Evolutionary conservation across 345 rosid species (phyloP), one percentile per base, ranked within the genome.

Genomic region (Pelargonium nanum): DNA sequence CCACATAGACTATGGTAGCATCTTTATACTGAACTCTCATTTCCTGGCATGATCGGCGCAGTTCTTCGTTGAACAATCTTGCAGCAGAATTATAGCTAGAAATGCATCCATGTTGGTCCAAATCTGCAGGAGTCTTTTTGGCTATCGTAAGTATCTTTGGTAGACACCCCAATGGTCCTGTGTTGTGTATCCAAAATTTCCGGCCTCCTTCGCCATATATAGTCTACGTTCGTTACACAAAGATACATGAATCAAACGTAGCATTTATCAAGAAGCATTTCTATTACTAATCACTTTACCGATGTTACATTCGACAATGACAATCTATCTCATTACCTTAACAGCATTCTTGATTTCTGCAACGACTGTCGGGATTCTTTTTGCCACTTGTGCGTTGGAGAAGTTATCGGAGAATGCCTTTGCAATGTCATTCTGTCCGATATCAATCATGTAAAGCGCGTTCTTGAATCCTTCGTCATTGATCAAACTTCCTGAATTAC

Each of bases 141-240:
- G 71, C 81, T 57, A 74, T 55, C 19, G 88, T 66, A 62, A 90
- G 97, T 60, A 82, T 83, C 55, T 90, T 95, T 62, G 97, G 97
- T 4, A 90, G 79, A 71, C 97, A 90, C 45, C 95, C 97, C 59
- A 90, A 58, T 4, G 95, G 97, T n/a, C 95, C 93, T 0, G 93
- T 90, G 64, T 90, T 87, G 68, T 90, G 93, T 51, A 90, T 74
- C 97, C 95, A 90, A 62, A 90, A 87, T 72, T 82, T 85, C 70
- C 93, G 76, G 16, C 86, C 91, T 53, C 95, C 95, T 65, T 81
- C 74, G 70, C 71, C 45, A 54, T 87, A 83, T 59, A 87, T 68
- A 53, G 69, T 60, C 90, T 89, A 59, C 26, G 62, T 9, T 10
- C 24, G 6, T n/a, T 34, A 24, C 15, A 22, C 9, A 52, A 40